Base-by-base conservation (phyloP, 2,329 filamentous ascomycete genomes). In the Lasiodiplodia sp. region DNA sequence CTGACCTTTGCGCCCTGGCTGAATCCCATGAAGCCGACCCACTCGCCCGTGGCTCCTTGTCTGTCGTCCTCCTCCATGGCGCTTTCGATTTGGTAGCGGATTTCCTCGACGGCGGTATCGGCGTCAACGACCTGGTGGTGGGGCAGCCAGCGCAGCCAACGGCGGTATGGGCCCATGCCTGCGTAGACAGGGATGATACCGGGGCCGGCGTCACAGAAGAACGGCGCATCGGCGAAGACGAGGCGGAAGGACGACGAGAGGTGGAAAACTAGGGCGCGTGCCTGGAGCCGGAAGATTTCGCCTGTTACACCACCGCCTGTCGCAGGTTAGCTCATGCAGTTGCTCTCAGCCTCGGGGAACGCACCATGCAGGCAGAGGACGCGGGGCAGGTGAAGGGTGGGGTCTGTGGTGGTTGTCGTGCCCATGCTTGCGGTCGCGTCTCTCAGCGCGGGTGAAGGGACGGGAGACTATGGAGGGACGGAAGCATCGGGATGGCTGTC, bases 361-460 rank as follows among this genome's bases (percentile, higher is more conserved):
- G 21, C 4, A 68, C 67, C 92, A 78, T 94, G 92, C n/a, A 94
- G 88, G 79, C 91, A 94, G 72, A 94, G 89, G 72, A 94, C 88
- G 69, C 91, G 89, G 3, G 91, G 91, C 34, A 85, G 81, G 69
- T 77, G 70, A 51, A 84, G 75, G 12, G 66, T 56, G 28, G 76
- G 73, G 68, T 76, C 73, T 11, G 77, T 73, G 18, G 71, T n/a
- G 12, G 34, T 47, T 21, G 44, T 38, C 75, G 76, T 64, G 38
- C 47, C 67, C 67, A 68, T 68, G 34, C 18, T 68, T 23, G 47
- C 34, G 28, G 25, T 3, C n/a, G 62, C 49, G 18, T 34, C 44
- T 21, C 31, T 63, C 58, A 63, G 14, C 4, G 38, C 25, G 23
- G 57, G 57, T 16, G 37, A 21, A 4, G 23, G 37, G 25, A 62